phyloP scores from a whole-genome alignment of 129 eudicot species.

The Chrysanthemum lavandulifolium region DNA sequence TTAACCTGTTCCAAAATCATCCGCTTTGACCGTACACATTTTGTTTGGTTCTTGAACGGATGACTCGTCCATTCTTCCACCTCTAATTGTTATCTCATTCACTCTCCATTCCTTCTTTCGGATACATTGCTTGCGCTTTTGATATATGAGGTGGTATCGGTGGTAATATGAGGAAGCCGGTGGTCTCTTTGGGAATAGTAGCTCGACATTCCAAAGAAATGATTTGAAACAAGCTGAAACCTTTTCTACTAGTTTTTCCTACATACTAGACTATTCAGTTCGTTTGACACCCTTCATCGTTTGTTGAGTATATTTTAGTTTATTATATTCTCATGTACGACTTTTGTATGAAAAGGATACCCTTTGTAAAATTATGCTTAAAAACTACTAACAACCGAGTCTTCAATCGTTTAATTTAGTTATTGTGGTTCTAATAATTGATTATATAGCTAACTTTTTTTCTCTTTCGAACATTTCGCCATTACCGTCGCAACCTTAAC shows the following conservation, averaged over 20 bases:
- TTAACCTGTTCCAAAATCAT: neutral
- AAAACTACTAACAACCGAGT: conserved; percentile 5
- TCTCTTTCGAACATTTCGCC: conserved; percentile 45
- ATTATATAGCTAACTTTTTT: conserved; percentile 15
- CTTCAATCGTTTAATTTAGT: neutral
- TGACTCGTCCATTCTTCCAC: neutral
- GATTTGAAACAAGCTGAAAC: conserved; percentile 93
- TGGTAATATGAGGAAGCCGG: conserved; percentile 98
- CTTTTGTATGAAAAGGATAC: conserved; percentile 15
- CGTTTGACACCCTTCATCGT: conserved; percentile 16
- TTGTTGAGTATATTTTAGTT: conserved; percentile 12
- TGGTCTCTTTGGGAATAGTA: conserved; percentile 91
- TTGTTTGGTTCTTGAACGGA: neutral
- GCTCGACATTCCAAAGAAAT: conserved; percentile 94
- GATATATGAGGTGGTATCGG: conserved; percentile 99
- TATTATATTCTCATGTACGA: conserved; percentile 16
- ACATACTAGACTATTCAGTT: conserved; percentile 87
- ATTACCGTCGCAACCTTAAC: conserved; percentile 78
- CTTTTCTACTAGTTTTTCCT: conserved; percentile 95
- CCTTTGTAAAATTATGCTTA: conserved; percentile 11
- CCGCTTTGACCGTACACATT: neutral
- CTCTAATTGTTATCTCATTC: conserved; percentile 3
- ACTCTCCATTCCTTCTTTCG: conserved; percentile 31
- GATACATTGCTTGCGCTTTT: conserved; percentile 96
- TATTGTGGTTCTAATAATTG: conserved; percentile 11